These are phyloP conservation scores for Ophiostoma sp. DNA, from an alignment of 2,329 filamentous ascomycete species.

Conservation along the genomic window DNA sequence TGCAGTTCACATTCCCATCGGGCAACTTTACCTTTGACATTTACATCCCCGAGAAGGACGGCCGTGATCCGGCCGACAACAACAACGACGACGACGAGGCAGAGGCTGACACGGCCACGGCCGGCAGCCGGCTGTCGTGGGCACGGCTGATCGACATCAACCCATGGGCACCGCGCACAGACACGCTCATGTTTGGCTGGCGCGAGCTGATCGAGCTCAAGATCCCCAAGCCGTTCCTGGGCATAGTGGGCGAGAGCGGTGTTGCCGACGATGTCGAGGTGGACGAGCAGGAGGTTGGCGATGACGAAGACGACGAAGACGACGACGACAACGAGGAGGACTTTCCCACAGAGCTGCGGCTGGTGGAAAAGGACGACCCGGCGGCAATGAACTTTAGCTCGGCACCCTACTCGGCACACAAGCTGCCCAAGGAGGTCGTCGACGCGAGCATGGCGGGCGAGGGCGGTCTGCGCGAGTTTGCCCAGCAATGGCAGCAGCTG, in stretches of 20 bases:
- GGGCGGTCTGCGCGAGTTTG: conserved; percentile 75
- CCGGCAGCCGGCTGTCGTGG: conserved; percentile 54
- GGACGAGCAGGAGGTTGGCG: conserved; percentile 28
- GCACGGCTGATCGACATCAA: conserved; percentile 92
- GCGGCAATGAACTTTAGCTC: conserved; percentile 78
- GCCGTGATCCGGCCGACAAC: conserved; percentile 23
- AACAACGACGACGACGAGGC: conserved; percentile 36
- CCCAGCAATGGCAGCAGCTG: conserved; percentile 65
- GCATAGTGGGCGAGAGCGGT: conserved; percentile 35
- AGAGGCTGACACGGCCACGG: conserved; percentile 42
- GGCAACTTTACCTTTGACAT: conserved; percentile 84
- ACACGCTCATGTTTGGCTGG: conserved; percentile 87
- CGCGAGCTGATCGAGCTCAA: conserved; percentile 71
- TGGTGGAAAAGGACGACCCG: conserved; percentile 79
- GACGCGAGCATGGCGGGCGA: conserved; percentile 62
- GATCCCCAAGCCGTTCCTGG: conserved; percentile 54
- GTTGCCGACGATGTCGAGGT: conserved; percentile 34
- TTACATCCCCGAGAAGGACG: conserved; percentile 67
- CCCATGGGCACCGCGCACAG: conserved; percentile 85
- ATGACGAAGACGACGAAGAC: conserved; percentile 34
- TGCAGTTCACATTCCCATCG: conserved; percentile 77
- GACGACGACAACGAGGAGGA: conserved; percentile 49
- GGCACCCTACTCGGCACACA: conserved; percentile 89
- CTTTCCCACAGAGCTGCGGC: conserved; percentile 69
- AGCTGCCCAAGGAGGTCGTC: conserved; percentile 89